phyloP scores from a whole-genome alignment of 371 early-diverging fungal species.

The Mucor mucedo region DNA sequence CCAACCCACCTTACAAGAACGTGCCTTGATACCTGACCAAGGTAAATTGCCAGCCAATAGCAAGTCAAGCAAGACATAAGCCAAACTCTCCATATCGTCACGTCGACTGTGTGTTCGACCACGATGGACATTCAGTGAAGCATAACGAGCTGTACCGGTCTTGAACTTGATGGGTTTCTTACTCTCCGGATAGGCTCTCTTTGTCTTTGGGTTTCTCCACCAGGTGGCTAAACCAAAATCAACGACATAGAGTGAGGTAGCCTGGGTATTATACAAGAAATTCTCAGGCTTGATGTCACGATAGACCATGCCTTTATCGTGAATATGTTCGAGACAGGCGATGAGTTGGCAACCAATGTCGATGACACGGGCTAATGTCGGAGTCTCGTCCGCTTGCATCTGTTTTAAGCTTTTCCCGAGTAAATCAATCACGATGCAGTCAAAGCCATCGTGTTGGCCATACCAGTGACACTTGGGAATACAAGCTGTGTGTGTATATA shows the following conservation, averaged over 20 bases:
- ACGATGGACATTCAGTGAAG: conserved; percentile 64
- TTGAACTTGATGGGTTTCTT: conserved; percentile 53
- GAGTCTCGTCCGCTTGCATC: conserved; percentile 55
- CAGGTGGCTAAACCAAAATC: conserved; percentile 63
- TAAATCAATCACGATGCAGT: conserved; percentile 94
- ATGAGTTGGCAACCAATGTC: conserved; percentile 66
- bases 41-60: conserved; percentile 58
- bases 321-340: conserved; percentile 85
- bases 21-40: conserved; percentile 67
- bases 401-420: conserved; percentile 95
- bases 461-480: conserved; percentile 89
- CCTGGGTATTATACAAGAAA: conserved; percentile 58
- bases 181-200: conserved; percentile 52
- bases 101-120: conserved; percentile 62
- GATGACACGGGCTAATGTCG: conserved; percentile 38
- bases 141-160: conserved; percentile 71
- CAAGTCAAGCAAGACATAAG: conserved; percentile 64
- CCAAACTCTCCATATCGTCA: conserved; percentile 68
- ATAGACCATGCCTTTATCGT: conserved; percentile 90
- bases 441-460: conserved; percentile 90
- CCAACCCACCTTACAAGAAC: conserved; percentile 64
- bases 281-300: conserved; percentile 99
- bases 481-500: too few species aligned
- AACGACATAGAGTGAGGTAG: conserved; percentile 44
- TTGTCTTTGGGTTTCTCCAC: conserved; percentile 56